These are phyloP conservation scores for Neoascochyta sp. DNA, from an alignment of 2,329 filamentous ascomycete genomes.

Conservation along the genomic window DNA sequence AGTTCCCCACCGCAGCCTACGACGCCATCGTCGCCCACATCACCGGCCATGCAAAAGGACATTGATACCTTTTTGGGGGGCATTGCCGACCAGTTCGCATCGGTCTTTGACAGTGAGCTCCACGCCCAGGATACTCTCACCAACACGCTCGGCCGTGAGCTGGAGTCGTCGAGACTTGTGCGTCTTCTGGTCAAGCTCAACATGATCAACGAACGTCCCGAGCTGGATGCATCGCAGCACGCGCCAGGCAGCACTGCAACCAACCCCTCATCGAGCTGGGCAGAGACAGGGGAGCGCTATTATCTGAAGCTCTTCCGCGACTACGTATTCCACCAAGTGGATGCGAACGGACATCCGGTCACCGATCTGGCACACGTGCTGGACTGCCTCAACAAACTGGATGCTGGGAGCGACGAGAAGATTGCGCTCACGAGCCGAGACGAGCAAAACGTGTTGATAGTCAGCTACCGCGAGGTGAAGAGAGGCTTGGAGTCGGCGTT, in stretches of 20 bases:
- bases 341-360: constrained; percentile 75
- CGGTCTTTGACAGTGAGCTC: constrained; percentile 72
- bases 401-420: constrained; percentile 83
- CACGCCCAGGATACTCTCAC: constrained; percentile 73
- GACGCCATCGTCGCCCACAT: constrained; percentile 30
- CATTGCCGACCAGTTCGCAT: constrained; percentile 73
- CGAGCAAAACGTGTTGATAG: constrained; percentile 81
- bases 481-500: constrained; percentile 59
- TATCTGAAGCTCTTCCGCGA: constrained; percentile 93
- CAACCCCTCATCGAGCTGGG: constrained; percentile 59
- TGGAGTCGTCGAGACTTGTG: constrained; percentile 84
- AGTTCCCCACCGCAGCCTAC: constrained; percentile 47
- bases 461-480: constrained; percentile 87
- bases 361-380: constrained; percentile 86
- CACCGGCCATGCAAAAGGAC: constrained; percentile 54
- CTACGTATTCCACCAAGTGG: constrained; percentile 95
- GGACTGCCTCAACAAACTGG: constrained; percentile 82
- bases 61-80: constrained; percentile 76
- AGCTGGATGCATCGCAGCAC: constrained; percentile 66
- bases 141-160: constrained; percentile 69
- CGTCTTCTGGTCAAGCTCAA: constrained; percentile 80
- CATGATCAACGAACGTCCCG: constrained; percentile 82
- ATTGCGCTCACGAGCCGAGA: constrained; percentile 83
- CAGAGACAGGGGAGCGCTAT: constrained; percentile 88
- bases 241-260: constrained; percentile 32